phyloP scores from a whole-genome alignment of 2,329 filamentous ascomycete species.

The Xylaria sp. region DNA sequence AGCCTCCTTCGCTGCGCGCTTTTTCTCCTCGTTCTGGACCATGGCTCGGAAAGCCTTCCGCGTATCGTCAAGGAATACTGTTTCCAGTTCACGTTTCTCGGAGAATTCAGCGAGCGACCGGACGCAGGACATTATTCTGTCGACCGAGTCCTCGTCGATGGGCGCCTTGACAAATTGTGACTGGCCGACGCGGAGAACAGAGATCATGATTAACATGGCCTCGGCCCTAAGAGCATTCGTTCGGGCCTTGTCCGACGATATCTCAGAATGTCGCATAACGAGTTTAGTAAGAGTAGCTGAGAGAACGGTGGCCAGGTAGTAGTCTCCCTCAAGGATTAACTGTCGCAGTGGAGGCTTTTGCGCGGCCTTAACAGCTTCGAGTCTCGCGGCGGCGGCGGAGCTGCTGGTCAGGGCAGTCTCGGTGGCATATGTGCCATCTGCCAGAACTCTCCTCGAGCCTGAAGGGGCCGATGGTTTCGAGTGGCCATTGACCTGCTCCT shows the following conservation, averaged over 20 bases:
- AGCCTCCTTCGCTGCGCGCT: constrained; percentile 92
- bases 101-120: constrained; percentile 88
- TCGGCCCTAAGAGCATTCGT: constrained; percentile 95
- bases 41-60: constrained; percentile 94
- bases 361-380: constrained; percentile 95
- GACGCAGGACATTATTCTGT: constrained; percentile 97
- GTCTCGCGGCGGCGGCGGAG: constrained; percentile 82
- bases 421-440: constrained; percentile 96
- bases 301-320: constrained; percentile 93
- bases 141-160: constrained; percentile 97
- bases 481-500: constrained; percentile 76
- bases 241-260: constrained; percentile 80
- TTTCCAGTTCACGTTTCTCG: constrained; percentile 86
- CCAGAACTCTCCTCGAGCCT: constrained; percentile 87
- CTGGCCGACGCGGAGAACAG: constrained; percentile 94
- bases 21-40: constrained; percentile 97
- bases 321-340: constrained; percentile 95
- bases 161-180: constrained; percentile 98
- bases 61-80: constrained; percentile 92
- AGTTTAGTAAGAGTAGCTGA: constrained; percentile 95
- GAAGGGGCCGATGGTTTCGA: constrained; percentile 75
- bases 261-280: constrained; percentile 95
- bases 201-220: constrained; percentile 99
- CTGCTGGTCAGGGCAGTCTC: constrained; percentile 95
- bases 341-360: constrained; percentile 94